These are phyloP conservation scores for Dryas drummondii DNA, from an alignment of 306 rosid species.

Conservation along the genomic window DNA sequence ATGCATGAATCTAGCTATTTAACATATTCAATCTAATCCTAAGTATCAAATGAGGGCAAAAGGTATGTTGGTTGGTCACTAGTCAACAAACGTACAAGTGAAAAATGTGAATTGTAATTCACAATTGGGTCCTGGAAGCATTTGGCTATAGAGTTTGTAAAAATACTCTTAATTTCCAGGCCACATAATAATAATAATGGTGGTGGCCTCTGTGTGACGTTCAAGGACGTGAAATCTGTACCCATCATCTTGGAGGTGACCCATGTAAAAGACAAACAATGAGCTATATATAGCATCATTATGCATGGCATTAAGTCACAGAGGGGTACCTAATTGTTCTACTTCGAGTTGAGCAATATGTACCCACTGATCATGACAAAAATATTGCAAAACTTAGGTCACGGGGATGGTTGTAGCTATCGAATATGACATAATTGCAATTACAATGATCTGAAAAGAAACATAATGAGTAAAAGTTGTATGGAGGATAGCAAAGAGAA, in stretches of 20 bases:
- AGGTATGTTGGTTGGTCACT: neutral
- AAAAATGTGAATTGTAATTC: neutral
- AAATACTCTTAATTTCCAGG: neutral
- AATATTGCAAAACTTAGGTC: constrained; percentile 13
- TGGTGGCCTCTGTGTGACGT: constrained; percentile 1
- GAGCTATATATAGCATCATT: constrained; percentile 12
- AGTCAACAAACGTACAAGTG: neutral
- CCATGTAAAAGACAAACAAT: neutral
- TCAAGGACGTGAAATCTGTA: constrained; percentile 19
- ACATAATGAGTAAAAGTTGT: neutral
- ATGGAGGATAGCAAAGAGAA: constrained; percentile 24
- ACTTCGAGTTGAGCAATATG: constrained; percentile 15
- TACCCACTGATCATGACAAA: constrained; percentile 19
- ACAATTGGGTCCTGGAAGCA: neutral
- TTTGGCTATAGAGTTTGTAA: neutral
- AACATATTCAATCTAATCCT: too few species aligned
- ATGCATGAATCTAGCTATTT: too few species aligned
- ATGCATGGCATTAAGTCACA: constrained; percentile 20
- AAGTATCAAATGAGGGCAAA: too few species aligned
- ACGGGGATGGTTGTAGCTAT: constrained; percentile 28
- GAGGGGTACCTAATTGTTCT: constrained; percentile 12
- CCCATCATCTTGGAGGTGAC: constrained; percentile 17
- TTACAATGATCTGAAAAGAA: constrained; percentile 11
- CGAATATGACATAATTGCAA: constrained; percentile 24
- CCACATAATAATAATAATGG: neutral